Percentiles rank a stretch among this genome's conserved stretches.
Evolutionary conservation across 257 asterid genomes (phyloP).

Genomic region (Salvia miltiorrhiza): DNA sequence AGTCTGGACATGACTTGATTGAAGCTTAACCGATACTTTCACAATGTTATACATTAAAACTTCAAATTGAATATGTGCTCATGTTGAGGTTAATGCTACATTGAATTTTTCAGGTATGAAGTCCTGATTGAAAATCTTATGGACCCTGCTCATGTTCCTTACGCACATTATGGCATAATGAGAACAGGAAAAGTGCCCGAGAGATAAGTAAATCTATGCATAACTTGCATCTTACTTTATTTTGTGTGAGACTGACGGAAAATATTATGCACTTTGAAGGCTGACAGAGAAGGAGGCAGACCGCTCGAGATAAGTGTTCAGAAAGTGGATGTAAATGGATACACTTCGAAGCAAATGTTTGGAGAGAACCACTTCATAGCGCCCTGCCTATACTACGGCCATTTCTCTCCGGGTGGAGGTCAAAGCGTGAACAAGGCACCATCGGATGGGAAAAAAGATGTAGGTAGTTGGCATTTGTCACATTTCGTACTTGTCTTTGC

Average conservation of each 20-base stretch:
- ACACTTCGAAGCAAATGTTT: constrained; percentile 37
- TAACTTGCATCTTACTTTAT: constrained; percentile 6
- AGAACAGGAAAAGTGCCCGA: constrained; percentile 46
- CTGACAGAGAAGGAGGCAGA: constrained; percentile 85
- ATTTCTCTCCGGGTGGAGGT: constrained; percentile 36
- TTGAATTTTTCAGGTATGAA: constrained; percentile 61
- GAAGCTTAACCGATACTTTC: neutral
- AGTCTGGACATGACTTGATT: neutral
- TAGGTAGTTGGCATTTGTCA: constrained; percentile 7
- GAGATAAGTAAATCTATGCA: constrained; percentile 57
- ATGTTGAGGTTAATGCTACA: neutral
- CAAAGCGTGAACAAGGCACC: constrained; percentile 32
- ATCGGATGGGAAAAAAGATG: constrained; percentile 42
- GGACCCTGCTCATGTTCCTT: constrained; percentile 98
- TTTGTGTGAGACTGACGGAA: constrained; percentile 28
- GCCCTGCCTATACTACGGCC: constrained; percentile 62
- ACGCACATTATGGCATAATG: constrained; percentile 89
- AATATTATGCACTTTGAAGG: constrained; percentile 64
- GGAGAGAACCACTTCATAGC: constrained; percentile 48
- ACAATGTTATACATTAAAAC: neutral
- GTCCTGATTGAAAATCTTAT: constrained; percentile 82
- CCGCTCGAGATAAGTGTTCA: constrained; percentile 56
- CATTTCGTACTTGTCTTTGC: neutral
- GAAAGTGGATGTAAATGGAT: constrained; percentile 52
- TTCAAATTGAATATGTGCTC: neutral